Evolutionary conservation across 2,329 filamentous ascomycete species (phyloP).

Genomic region (Lecanoromycetidae sp.): DNA sequence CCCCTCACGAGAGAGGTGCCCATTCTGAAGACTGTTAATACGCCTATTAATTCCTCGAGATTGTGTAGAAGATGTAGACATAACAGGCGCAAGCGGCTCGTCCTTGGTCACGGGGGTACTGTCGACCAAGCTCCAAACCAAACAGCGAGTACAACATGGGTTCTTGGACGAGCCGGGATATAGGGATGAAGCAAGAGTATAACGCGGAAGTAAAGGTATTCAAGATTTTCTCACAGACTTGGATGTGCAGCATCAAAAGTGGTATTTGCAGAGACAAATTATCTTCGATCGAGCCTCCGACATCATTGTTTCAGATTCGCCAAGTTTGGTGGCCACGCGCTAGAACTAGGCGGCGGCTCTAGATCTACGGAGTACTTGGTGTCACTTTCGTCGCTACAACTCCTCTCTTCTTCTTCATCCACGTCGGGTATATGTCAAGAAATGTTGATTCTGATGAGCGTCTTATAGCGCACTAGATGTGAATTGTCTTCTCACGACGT

Average conservation of each 20-base stretch:
- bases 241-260: not conserved
- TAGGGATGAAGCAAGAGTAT: not conserved
- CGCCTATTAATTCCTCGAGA: constrained; percentile 36
- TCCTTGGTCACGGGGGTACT: constrained; percentile 1
- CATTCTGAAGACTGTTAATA: constrained; percentile 33
- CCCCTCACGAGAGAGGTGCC: constrained; percentile 30
- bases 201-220: not conserved
- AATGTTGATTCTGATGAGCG: too few species aligned
- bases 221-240: not conserved
- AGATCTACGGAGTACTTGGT: not conserved
- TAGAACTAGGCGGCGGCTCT: not conserved
- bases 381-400: not conserved
- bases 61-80: constrained; percentile 37
- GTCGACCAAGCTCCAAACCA: constrained; percentile 8
- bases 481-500: too few species aligned
- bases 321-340: constrained; percentile 1
- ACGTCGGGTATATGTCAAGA: too few species aligned
- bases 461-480: too few species aligned
- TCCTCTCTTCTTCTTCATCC: not conserved
- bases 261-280: not conserved
- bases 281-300: constrained; percentile 3
- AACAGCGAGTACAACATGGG: constrained; percentile 4
- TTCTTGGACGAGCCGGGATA: not conserved
- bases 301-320: constrained; percentile 5
- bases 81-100: constrained; percentile 19